Base-by-base conservation (phyloP, 495 filamentous ascomycete species). In the Polyplosphaeria fusca region DNA sequence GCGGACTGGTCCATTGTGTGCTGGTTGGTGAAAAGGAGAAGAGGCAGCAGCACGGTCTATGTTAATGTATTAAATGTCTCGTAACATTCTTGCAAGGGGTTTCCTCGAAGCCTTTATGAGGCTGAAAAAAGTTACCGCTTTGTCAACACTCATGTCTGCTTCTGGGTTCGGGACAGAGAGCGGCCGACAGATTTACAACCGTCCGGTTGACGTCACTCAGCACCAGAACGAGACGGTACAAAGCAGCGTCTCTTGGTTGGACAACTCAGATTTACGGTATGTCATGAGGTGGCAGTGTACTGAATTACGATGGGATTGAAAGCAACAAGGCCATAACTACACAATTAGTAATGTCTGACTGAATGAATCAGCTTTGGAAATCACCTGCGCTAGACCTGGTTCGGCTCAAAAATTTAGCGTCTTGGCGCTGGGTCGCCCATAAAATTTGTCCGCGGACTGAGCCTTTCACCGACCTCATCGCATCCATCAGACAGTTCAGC, bases 401-500 rank as follows among this genome's bases (percentile, higher is more conserved):
- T 42, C 39, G 39, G 30, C 30, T n/a, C n/a, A n/a, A n/a, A n/a
- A n/a, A n/a, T 35, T 7, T 42, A 42, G 39, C 39, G 11, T 5
- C 39, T 20, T 12, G 39, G 19, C 39, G 5, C 5, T 20, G 9
- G 9, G 5, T 9, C 39, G 39, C 39, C 18, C 19, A 11, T 42
- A 42, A 42, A 42, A 11, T 42, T 42, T 42, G 9, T 9, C 39
- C 5, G 18, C 39, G 9, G 9, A 9, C 9, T 18, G 9, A 7
- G 5, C 39, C 9, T 12, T 20, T 19, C 40, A 39, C 20, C 32
- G 14, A 26, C 18, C 30, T 19, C 30, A 37, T 47, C 52, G 52
- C 52, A 55, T 47, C 52, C 52, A 55, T 22, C 25, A 55, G 52
- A 55, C 52, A 55, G 52, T 55, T 55, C 52, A 55, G 27, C 52